Evolutionary conservation across 1,139 yeast genomes (phyloP).

Genomic region (Diutina ranongensis): DNA sequence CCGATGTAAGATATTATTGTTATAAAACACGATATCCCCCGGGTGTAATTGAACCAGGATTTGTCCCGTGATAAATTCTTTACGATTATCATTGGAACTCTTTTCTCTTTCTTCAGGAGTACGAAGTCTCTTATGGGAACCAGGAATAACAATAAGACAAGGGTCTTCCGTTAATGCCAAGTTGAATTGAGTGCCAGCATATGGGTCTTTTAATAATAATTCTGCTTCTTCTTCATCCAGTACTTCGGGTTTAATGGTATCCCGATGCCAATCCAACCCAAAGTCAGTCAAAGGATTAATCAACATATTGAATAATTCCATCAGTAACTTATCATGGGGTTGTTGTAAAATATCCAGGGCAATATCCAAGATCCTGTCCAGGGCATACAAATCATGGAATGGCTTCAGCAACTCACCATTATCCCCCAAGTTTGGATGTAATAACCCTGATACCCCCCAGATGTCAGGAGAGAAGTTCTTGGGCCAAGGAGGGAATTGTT

Average conservation of each 20-base stretch:
- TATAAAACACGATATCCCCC: conserved; percentile 45
- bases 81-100: conserved; percentile 24
- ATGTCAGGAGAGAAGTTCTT: conserved; percentile 41
- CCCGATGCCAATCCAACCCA: conserved; percentile 48
- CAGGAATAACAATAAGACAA: conserved; percentile 42
- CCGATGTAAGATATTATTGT: conserved; percentile 42
- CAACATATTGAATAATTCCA: conserved; percentile 48
- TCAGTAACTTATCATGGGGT: conserved; percentile 23
- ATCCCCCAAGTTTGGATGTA: conserved; percentile 35
- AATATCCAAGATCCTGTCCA: conserved; percentile 28
- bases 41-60: conserved; percentile 34
- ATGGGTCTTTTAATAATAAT: conserved; percentile 28
- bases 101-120: conserved; percentile 36
- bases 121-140: conserved; percentile 37
- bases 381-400: conserved; percentile 35
- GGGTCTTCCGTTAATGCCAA: conserved; percentile 38
- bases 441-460: conserved; percentile 43
- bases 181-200: conserved; percentile 45
- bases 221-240: conserved; percentile 35
- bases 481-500: conserved; percentile 54
- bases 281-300: conserved; percentile 46
- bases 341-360: conserved; percentile 37
- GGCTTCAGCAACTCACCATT: conserved; percentile 19
- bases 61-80: conserved; percentile 30
- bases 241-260: conserved; percentile 40